Evolutionary conservation across 495 filamentous ascomycete species (phyloP), one percentile per base, ranked within the genome.

Genomic region (Letharia lupina): DNA sequence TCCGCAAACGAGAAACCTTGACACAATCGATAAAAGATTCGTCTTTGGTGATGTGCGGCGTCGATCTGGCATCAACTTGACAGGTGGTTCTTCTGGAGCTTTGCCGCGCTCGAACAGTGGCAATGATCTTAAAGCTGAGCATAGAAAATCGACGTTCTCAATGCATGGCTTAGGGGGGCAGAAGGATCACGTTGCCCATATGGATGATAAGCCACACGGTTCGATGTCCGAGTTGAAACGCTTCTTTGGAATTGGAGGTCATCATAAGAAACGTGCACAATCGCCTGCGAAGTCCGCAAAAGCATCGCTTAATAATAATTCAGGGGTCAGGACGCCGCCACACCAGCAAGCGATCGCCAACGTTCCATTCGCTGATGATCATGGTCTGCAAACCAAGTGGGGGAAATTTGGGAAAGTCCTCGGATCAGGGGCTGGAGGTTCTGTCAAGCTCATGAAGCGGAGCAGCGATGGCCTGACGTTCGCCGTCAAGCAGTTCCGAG

Each of bases 401-500:
- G 94, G 94, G 35, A 96, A 96, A 71, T 86, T 98, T 68, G 93
- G 93, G 15, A 92, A 89, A 72, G 91, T 98, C 0, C 81, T 98
- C 18, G 94, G 94, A 16, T 94, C 94, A 50, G 94, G 94, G 15
- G 94, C 94, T 59, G 94, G 94, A 18, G 94, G 94, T 23, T 98
- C 95, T 0, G 95, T 99, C 18, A 87, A 93, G 64, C 78, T 99
- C 41, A 89, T 99, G 86, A 96, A 93, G 79, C 83, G 95, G 63
- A 90, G 85, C 66, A 91, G 87, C 64, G 95, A 98, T 69, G 87
- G 89, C 13, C 87, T 89, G 15, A 96, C 94, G 5, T 98, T 99
- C 77, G 94, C 94, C 3, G 95, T 97, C 40, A 99, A 99, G 75
- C 92, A 99, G 71, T 98, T 99, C 73, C 83, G 94, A 42, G 87